Evolutionary conservation across 441 rosid species (phyloP), one percentile per base, ranked within the genome.

Genomic region (Syzygium syzygioides): DNA sequence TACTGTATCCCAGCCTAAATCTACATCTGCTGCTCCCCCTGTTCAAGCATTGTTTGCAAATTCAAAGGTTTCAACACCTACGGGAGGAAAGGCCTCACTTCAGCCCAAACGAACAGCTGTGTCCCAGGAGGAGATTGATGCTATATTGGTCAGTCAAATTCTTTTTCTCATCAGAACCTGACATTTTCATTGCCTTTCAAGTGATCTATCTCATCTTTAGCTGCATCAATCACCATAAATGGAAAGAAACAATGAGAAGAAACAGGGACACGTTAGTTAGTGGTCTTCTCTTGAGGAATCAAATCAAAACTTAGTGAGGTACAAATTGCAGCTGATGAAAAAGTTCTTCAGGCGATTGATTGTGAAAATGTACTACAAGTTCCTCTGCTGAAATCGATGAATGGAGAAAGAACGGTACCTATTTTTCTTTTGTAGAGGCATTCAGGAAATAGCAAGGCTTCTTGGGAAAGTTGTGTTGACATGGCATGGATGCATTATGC

Each of bases 91-190:
- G 91, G 99, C 99, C 59, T 96, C 98, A 79, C 91, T 94, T 83
- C 98, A 95, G 94, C 99, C 97, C n/a, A 96, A 95, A 87, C 95
- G 99, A 89, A 94, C 95, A 2, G 96, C 97, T 7, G 88, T 95
- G 34, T 94, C 98, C 18, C 94, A 93, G 85, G 97, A 97, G 76
- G 99, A 97, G 92, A 97, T 95, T 56, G 97, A 96, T 86, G 95
- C 98, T 41, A 95, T 96, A 86, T 89, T 95, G 98, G 99, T 97
- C 87, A 66, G 93, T 91, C 26, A 50, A 84, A 86, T 4, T 71
- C 76, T 79, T 76, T 59, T 86, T 54, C 15, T 55, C 23, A 4
- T 71, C 85, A 13, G 55, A 66, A 48, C 56, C 30, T 85, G 37
- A 15, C 60, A 45, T 9, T 84, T 52, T 30, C 37, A 4, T 55